phyloP scores from a whole-genome alignment of 2,329 filamentous ascomycete genomes.

The Neofusicoccum ribis region DNA sequence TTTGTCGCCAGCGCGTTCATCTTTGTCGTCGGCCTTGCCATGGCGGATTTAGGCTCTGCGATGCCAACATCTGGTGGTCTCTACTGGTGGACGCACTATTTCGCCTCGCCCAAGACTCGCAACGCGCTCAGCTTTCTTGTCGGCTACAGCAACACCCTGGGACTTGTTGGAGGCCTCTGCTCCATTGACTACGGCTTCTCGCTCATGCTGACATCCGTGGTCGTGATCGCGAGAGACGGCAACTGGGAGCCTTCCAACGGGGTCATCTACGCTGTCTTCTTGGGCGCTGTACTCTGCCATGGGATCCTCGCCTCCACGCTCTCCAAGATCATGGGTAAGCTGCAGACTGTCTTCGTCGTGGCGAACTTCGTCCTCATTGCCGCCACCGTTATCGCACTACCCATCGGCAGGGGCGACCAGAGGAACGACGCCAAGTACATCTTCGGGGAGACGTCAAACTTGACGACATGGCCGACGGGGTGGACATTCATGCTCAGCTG shows the following conservation, averaged over 20 bases:
- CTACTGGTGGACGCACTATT: slow-evolving; percentile 63
- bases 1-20: slow-evolving; percentile 59
- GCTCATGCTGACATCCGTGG: slow-evolving; percentile 60
- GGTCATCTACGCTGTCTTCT: slow-evolving; percentile 59
- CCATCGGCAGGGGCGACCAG: slow-evolving; percentile 26
- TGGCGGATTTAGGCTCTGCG: slow-evolving; percentile 46
- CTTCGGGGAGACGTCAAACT: slow-evolving; percentile 58
- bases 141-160: slow-evolving; percentile 62
- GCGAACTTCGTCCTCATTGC: slow-evolving; percentile 59
- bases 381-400: slow-evolving; percentile 52
- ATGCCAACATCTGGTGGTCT: slow-evolving; percentile 62
- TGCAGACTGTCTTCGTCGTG: slow-evolving; percentile 58
- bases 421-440: slow-evolving; percentile 47
- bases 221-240: slow-evolving; percentile 59
- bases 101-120: slow-evolving; percentile 54
- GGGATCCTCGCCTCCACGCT: slow-evolving; percentile 55
- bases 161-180: slow-evolving; percentile 61
- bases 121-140: slow-evolving; percentile 62
- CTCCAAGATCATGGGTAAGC: slow-evolving; percentile 58
- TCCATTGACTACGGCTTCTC: slow-evolving; percentile 62
- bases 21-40: slow-evolving; percentile 60
- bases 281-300: slow-evolving; percentile 55
- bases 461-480: slow-evolving; percentile 53
- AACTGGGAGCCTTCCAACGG: slow-evolving; percentile 58
- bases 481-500: slow-evolving; percentile 60